Conservation (phyloP, 2,329 filamentous ascomycete species). For the Diplodia corticola region DNA sequence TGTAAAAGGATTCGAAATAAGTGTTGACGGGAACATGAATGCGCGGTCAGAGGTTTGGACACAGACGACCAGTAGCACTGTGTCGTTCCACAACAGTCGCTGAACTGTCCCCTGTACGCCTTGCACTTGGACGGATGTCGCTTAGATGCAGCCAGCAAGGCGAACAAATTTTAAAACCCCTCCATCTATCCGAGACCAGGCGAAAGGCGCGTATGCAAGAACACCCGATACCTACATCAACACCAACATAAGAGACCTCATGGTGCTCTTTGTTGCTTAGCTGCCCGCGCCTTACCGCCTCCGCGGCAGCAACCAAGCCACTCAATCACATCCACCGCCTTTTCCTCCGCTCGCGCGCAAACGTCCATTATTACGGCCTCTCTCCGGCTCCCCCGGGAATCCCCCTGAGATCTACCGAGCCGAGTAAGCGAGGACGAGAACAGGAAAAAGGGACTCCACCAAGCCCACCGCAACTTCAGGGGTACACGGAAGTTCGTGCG, state of each 20-base stretch:
- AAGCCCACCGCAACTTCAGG: not conserved
- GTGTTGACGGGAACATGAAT: not conserved
- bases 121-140: not conserved
- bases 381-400: not conserved
- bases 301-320: not conserved
- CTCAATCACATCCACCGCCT: not conserved
- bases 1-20: not conserved
- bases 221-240: not conserved
- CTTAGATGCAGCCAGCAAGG: not conserved
- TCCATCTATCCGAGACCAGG: not conserved
- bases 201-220: not conserved
- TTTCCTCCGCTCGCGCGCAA: not conserved
- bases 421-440: not conserved
- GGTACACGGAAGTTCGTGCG: not conserved
- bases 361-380: not conserved
- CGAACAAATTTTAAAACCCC: not conserved
- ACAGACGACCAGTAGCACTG: not conserved
- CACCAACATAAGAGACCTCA: not conserved
- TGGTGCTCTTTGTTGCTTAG: not conserved
- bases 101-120: not conserved
- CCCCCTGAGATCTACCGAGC: constrained; percentile 3
- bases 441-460: not conserved
- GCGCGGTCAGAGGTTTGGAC: not conserved
- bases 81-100: not conserved
- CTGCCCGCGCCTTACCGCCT: not conserved